Conservation (phyloP, 768 basidiomycete genomes). For the Rhodotorula diobovata region DNA sequence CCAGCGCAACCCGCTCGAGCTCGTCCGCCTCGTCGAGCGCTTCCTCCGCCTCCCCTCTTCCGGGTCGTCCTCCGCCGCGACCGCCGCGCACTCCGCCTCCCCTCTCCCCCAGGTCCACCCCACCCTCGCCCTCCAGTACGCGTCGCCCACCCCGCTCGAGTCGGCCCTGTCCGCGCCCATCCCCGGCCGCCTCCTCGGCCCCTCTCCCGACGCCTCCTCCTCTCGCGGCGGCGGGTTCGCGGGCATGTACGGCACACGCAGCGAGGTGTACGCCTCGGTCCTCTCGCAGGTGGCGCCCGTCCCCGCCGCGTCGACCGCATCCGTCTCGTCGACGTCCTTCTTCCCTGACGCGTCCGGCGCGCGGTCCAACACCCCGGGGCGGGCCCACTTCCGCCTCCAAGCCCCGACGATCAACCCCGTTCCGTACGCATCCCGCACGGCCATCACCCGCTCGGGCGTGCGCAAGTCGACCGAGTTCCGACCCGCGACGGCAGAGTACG, state of each 20-base stretch:
- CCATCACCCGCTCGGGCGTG: background rate
- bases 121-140: slow-evolving; percentile 37
- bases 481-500: slow-evolving; percentile 30
- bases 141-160: slow-evolving; percentile 31
- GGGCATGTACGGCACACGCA: background rate
- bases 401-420: slow-evolving; percentile 18
- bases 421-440: background rate
- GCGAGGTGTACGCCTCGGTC: slow-evolving; percentile 24
- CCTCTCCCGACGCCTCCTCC: background rate
- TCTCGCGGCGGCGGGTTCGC: background rate
- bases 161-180: slow-evolving; percentile 25
- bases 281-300: slow-evolving; percentile 28
- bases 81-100: background rate
- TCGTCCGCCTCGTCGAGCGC: slow-evolving; percentile 30
- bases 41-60: slow-evolving; percentile 27
- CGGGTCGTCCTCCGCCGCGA: background rate
- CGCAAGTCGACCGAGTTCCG: slow-evolving; percentile 10
- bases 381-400: slow-evolving; percentile 25
- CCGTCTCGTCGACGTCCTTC: slow-evolving; percentile 21
- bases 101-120: slow-evolving; percentile 30
- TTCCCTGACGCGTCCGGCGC: slow-evolving; percentile 32
- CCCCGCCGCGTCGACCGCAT: background rate
- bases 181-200: slow-evolving; percentile 37
- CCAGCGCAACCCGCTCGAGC: slow-evolving; percentile 27
- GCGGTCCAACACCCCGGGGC: slow-evolving; percentile 33